Evolutionary conservation across 257 asterid genomes (phyloP).

Genomic region (Fraxinus cuspidata): DNA sequence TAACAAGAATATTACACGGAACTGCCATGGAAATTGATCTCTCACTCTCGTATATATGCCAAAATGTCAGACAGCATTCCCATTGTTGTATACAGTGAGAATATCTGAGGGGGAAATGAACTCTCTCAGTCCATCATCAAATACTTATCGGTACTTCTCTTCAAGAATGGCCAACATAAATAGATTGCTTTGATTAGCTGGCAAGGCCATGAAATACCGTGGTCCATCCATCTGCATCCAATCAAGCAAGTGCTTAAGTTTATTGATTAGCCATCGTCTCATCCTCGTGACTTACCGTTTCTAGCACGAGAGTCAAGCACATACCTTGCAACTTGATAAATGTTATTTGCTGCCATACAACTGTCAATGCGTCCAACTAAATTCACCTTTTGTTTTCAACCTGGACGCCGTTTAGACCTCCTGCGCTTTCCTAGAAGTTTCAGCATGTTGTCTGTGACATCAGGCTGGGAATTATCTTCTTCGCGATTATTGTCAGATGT

Average conservation of each 20-base stretch:
- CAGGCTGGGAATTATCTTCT: constrained; percentile 62
- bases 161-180: neutral
- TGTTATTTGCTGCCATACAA: neutral
- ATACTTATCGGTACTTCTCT: neutral
- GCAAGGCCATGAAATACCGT: no score
- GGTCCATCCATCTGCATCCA: neutral
- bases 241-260: neutral
- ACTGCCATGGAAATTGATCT: neutral
- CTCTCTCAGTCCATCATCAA: neutral
- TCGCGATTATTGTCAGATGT: constrained; percentile 56
- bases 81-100: neutral
- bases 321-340: neutral
- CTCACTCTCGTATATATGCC: neutral
- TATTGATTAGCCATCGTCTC: neutral
- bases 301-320: neutral
- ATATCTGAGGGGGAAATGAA: neutral
- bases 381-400: constrained; percentile 1
- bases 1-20: neutral
- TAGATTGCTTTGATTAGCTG: neutral
- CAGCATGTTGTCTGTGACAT: constrained; percentile 88
- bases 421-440: constrained; percentile 78
- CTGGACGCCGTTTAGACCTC: constrained; percentile 59
- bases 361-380: no score
- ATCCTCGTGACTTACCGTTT: neutral
- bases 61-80: neutral